Percentiles rank a stretch among this genome's conserved stretches.
Conservation (phyloP, 2,329 filamentous ascomycete genomes). For the Microdochium bolleyi region DNA sequence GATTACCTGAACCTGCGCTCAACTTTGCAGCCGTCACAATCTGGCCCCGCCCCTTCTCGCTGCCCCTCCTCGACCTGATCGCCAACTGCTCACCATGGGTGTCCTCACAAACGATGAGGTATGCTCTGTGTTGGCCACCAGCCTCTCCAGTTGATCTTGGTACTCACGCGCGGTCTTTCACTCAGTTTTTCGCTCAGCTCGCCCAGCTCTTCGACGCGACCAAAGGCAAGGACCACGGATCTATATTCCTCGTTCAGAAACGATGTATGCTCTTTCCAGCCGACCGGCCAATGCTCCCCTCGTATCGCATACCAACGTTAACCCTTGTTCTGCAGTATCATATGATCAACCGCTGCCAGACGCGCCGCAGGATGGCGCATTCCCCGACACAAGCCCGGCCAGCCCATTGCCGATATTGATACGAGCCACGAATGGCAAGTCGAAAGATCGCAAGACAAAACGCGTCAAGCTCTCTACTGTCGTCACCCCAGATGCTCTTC, state of each 20-base stretch:
- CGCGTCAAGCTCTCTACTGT: slow-evolving; percentile 77
- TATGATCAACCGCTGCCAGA: slow-evolving; percentile 33
- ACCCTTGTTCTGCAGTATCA: slow-evolving; percentile 25
- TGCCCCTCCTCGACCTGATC: background rate
- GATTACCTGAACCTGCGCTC: background rate
- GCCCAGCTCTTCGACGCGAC: slow-evolving; percentile 58
- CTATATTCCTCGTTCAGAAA: slow-evolving; percentile 70
- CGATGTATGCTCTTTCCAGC: slow-evolving; percentile 42
- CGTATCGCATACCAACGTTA: background rate
- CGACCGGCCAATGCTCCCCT: background rate
- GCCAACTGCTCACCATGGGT: slow-evolving; percentile 21
- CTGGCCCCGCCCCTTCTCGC: background rate
- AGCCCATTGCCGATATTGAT: slow-evolving; percentile 67
- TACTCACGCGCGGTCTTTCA: no score
- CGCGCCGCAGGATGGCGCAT: slow-evolving; percentile 37
- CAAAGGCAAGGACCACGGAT: slow-evolving; percentile 64
- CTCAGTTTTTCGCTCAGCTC: slow-evolving; percentile 55
- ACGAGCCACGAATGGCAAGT: slow-evolving; percentile 75
- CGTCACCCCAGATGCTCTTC: slow-evolving; percentile 67
- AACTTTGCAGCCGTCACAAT: no score
- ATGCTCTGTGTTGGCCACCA: slow-evolving; percentile 4
- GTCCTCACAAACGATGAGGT: slow-evolving; percentile 58
- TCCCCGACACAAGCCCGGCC: slow-evolving; percentile 52
- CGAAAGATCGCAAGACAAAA: slow-evolving; percentile 43
- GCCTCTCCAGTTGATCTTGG: no score